Evolutionary conservation across 1,284 basidiomycete genomes (phyloP).

Genomic region (Vanrija sp.): DNA sequence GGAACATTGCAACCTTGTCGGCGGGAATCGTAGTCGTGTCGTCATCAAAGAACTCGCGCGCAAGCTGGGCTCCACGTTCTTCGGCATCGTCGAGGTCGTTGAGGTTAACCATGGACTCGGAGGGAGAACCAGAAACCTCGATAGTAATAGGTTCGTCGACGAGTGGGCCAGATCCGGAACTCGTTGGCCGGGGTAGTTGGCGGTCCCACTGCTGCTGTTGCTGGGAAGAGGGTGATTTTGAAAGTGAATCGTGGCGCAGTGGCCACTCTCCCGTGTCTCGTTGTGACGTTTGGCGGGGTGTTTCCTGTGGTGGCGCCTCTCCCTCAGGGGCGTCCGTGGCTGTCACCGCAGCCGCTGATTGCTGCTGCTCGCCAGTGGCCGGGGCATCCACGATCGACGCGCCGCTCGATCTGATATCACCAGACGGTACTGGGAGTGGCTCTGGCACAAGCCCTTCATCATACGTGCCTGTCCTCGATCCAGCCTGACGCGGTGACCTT

Average conservation of each 20-base stretch:
- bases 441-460: constrained; percentile 1
- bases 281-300: too few relatives aligned
- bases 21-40: constrained; percentile 76
- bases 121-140: constrained; percentile 13
- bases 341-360: background rate
- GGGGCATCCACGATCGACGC: background rate
- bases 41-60: constrained; percentile 77
- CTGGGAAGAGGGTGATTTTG: too few relatives aligned
- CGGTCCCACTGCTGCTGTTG: too few relatives aligned
- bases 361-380: too few relatives aligned
- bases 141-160: constrained; percentile 5
- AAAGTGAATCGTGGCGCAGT: too few relatives aligned
- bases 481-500: constrained; percentile 1
- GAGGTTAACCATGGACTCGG: constrained; percentile 10
- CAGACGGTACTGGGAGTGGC: background rate
- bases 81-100: constrained; percentile 48
- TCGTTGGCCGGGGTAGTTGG: too few relatives aligned
- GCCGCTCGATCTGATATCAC: background rate
- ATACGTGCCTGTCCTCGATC: background rate
- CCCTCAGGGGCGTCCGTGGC: background rate
- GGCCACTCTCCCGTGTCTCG: too few relatives aligned
- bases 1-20: constrained; percentile 93
- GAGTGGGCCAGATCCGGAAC: too few relatives aligned
- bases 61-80: constrained; percentile 65
- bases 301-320: background rate